A percentile compares a stretch with the other conserved stretches of the same genome.
Evolutionary conservation across 1,284 basidiomycete genomes (phyloP).

Genomic region (Rhodotorula sp.): DNA sequence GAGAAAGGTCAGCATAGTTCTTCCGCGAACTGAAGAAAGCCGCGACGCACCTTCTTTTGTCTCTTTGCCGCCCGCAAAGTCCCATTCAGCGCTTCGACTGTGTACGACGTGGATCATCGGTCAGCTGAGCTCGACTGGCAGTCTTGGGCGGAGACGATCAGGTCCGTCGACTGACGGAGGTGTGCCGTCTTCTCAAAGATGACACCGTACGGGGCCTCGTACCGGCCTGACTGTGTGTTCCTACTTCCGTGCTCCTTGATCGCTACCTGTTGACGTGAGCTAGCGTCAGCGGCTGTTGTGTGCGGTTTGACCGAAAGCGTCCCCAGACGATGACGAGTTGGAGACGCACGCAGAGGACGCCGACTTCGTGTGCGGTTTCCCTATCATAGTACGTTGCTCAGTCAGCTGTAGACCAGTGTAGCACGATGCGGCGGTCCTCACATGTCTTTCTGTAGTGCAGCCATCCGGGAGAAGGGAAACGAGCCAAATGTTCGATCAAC

Average conservation of each 20-base stretch:
- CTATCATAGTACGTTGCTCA: neutral
- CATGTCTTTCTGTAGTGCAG: neutral
- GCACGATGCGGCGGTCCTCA: too few relatives aligned
- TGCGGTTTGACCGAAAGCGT: neutral
- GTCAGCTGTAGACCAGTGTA: neutral
- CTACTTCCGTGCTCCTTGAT: conserved; percentile 26
- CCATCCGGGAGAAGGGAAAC: neutral
- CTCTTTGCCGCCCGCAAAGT: conserved; percentile 37
- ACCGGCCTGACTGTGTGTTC: neutral
- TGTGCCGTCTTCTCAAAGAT: conserved; percentile 31
- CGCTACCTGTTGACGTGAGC: conserved; percentile 8
- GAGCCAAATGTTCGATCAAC: too few relatives aligned
- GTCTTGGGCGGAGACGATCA: neutral
- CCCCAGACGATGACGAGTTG: neutral
- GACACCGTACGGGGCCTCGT: conserved; percentile 23
- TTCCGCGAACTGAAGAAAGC: neutral
- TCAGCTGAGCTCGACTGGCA: neutral
- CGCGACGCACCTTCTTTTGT: conserved; percentile 32
- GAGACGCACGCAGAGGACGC: conserved; percentile 15
- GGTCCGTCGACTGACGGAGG: conserved; percentile 15
- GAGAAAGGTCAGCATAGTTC: neutral
- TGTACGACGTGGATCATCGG: neutral
- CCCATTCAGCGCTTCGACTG: conserved; percentile 40
- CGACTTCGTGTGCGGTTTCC: conserved; percentile 25
- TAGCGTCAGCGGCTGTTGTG: neutral